Conservation (phyloP, 495 filamentous ascomycete species). For the Annulohypoxylon moriforme region DNA sequence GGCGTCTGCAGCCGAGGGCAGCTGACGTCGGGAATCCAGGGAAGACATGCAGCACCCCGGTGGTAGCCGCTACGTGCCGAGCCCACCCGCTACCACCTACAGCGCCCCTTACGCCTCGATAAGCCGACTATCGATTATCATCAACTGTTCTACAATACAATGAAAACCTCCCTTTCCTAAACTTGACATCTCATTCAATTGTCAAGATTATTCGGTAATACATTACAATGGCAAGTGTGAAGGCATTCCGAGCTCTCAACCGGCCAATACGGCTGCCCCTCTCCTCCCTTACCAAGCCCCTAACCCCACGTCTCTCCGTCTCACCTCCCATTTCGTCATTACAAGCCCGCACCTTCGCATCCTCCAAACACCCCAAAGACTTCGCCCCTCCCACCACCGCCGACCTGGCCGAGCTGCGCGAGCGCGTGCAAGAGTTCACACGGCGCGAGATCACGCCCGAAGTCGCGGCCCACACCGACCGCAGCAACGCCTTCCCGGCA, state of each 20-base stretch:
- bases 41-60: conserved; percentile 24
- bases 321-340: conserved; percentile 17
- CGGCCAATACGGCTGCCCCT: conserved; percentile 44
- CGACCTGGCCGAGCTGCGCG: conserved; percentile 86
- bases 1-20: conserved; percentile 12
- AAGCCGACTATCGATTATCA: conserved; percentile 4
- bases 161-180: background rate
- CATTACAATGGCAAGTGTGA: conserved; percentile 46
- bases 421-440: conserved; percentile 92
- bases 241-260: conserved; percentile 46
- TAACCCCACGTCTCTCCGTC: conserved; percentile 30
- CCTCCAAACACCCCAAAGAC: conserved; percentile 86
- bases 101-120: conserved; percentile 53
- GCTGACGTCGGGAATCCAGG: conserved; percentile 32
- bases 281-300: conserved; percentile 3
- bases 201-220: background rate
- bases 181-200: conserved; percentile 7
- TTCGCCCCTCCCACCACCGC: conserved; percentile 80
- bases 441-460: conserved; percentile 86
- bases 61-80: conserved; percentile 41
- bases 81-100: conserved; percentile 26
- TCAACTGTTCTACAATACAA: conserved; percentile 4
- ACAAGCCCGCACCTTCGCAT: conserved; percentile 57
- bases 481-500: conserved; percentile 85
- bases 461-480: conserved; percentile 83